Evolutionary conservation across 306 rosid species (phyloP).

Genomic region (Quercus variabilis): DNA sequence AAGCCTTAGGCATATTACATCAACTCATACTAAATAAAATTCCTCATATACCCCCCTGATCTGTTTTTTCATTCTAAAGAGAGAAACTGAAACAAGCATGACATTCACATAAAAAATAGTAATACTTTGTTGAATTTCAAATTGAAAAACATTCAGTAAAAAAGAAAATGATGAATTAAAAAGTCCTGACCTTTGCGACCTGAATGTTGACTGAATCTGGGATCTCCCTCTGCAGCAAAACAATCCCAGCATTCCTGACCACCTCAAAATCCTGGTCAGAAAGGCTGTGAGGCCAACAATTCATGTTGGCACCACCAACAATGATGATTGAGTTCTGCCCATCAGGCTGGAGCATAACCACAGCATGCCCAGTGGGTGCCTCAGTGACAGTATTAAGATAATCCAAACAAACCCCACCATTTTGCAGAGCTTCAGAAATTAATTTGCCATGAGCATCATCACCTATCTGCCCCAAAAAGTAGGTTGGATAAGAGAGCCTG

Average conservation of each 20-base stretch:
- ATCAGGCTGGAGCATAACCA: constrained; percentile 79
- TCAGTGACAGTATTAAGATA: constrained; percentile 29
- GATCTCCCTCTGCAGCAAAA: constrained; percentile 90
- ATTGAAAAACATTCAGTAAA: not conserved
- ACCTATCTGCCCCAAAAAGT: constrained; percentile 82
- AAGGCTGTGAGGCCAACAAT: constrained; percentile 55
- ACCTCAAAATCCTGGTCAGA: constrained; percentile 47
- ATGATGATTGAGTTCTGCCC: constrained; percentile 84
- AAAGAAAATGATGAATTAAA: not conserved
- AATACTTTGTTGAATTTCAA: not conserved
- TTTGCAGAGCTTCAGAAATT: constrained; percentile 45
- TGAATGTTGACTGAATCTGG: constrained; percentile 76
- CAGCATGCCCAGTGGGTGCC: constrained; percentile 75
- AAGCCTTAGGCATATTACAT: not conserved
- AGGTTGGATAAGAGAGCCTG: constrained; percentile 69
- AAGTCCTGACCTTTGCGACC: constrained; percentile 74
- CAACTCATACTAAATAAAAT: not conserved
- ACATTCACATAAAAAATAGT: not conserved
- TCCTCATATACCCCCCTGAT: not conserved
- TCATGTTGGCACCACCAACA: constrained; percentile 87
- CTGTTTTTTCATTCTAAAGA: not conserved
- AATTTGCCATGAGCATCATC: constrained; percentile 71
- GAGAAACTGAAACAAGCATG: not conserved
- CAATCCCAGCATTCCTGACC: constrained; percentile 70
- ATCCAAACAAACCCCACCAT: constrained; percentile 58